Conservation (phyloP, 2,329 filamentous ascomycete genomes). For the Colletotrichum lindemuthianum region DNA sequence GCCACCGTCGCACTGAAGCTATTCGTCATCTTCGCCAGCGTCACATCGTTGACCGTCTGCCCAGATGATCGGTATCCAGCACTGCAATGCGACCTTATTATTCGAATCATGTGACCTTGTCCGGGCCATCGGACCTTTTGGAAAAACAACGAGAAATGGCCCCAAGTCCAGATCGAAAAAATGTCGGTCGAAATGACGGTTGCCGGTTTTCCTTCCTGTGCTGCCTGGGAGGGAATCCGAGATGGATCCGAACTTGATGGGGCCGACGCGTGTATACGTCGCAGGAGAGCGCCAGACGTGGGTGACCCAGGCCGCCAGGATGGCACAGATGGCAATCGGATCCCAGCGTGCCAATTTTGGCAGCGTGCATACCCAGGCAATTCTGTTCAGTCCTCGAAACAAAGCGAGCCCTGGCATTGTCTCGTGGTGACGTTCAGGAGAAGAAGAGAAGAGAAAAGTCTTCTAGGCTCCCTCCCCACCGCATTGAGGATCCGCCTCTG, state of each 20-base stretch:
- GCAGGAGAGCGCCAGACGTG: too few relatives aligned
- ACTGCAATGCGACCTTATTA: conserved; percentile 4
- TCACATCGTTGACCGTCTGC: conserved; percentile 9
- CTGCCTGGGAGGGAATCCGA: not conserved
- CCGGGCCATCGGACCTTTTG: too few relatives aligned
- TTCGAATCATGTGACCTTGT: too few relatives aligned
- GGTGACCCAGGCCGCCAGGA: not conserved
- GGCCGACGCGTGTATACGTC: too few relatives aligned
- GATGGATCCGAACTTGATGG: too few relatives aligned
- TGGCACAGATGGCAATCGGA: conserved; percentile 24
- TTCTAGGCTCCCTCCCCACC: conserved; percentile 14
- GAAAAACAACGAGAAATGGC: too few relatives aligned
- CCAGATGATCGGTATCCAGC: conserved; percentile 1
- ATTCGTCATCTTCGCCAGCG: conserved; percentile 8
- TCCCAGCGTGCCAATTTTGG: conserved; percentile 19
- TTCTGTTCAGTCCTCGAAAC: conserved; percentile 31
- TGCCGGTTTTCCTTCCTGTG: not conserved
- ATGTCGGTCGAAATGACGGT: too few relatives aligned
- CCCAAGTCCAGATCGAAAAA: too few relatives aligned
- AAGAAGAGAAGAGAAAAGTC: conserved; percentile 16
- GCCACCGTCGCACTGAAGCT: conserved; percentile 17
- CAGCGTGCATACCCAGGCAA: conserved; percentile 28
- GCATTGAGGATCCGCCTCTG: conserved; percentile 25
- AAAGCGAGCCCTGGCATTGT: conserved; percentile 32
- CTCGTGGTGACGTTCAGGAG: conserved; percentile 26